Conservation (phyloP, 2,329 filamentous ascomycete species). For the Fusarium coffeatum region DNA sequence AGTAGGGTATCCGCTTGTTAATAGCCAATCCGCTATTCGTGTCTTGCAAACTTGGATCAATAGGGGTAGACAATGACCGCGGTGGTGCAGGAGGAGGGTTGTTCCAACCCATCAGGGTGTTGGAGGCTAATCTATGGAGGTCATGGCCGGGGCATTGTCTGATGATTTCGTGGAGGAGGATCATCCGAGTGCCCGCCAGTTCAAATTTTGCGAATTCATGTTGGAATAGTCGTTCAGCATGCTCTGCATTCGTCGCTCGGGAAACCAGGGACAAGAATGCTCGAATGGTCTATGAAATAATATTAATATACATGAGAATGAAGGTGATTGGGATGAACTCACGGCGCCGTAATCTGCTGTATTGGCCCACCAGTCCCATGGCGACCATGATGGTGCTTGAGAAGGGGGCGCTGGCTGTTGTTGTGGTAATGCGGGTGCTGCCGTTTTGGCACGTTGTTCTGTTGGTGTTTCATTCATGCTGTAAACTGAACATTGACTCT, state of each 20-base stretch:
- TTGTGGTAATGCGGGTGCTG: not conserved
- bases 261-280: not conserved
- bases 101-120: not conserved
- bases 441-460: not conserved
- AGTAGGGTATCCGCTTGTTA: not conserved
- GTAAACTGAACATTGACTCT: not conserved
- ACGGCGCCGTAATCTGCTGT: not conserved
- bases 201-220: not conserved
- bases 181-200: no score
- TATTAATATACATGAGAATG: not conserved
- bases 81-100: no score
- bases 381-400: not conserved
- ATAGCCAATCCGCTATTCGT: not conserved
- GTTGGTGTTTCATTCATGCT: not conserved
- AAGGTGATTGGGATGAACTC: not conserved
- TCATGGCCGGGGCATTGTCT: not conserved
- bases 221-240: not conserved
- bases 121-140: not conserved
- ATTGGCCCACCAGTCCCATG: not conserved
- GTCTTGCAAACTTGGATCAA: not conserved
- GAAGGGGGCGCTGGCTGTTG: not conserved
- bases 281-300: not conserved
- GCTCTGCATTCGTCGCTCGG: not conserved
- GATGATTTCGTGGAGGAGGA: not conserved
- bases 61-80: not conserved